A percentile compares a stretch with the other conserved stretches of the same genome.
These are phyloP conservation scores for Fusarium nisikadoi DNA, from an alignment of 2,329 filamentous ascomycete species.

Conservation along the genomic window DNA sequence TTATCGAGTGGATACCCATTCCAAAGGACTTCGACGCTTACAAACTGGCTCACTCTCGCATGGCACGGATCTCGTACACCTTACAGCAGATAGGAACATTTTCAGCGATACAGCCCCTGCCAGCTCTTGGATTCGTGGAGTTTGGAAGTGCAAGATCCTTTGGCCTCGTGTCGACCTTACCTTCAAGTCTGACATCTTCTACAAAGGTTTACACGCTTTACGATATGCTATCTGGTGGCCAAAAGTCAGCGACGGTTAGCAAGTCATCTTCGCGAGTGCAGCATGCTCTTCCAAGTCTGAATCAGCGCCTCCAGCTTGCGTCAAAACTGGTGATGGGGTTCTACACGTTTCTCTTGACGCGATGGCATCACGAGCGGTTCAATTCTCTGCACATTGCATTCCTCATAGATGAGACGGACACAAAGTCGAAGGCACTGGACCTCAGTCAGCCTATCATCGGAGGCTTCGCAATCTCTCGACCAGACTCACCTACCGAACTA, in stretches of 20 bases:
- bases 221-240: neutral
- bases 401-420: neutral
- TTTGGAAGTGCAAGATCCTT: neutral
- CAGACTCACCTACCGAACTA: neutral
- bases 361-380: constrained; percentile 4
- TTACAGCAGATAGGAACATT: neutral
- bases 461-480: neutral
- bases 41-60: neutral
- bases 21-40: neutral
- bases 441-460: neutral
- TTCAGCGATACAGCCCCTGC: neutral
- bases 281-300: neutral
- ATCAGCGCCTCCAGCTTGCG: neutral
- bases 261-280: neutral
- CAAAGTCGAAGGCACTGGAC: neutral
- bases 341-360: neutral
- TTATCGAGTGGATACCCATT: constrained; percentile 3
- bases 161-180: neutral
- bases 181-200: neutral
- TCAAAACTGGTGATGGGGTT: neutral
- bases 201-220: neutral
- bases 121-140: neutral
- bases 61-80: neutral
- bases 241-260: neutral
- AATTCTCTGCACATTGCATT: neutral